Evolutionary conservation across 495 filamentous ascomycete genomes (phyloP), one percentile per base, ranked within the genome.

Genomic region (Penicillium waksmanii): DNA sequence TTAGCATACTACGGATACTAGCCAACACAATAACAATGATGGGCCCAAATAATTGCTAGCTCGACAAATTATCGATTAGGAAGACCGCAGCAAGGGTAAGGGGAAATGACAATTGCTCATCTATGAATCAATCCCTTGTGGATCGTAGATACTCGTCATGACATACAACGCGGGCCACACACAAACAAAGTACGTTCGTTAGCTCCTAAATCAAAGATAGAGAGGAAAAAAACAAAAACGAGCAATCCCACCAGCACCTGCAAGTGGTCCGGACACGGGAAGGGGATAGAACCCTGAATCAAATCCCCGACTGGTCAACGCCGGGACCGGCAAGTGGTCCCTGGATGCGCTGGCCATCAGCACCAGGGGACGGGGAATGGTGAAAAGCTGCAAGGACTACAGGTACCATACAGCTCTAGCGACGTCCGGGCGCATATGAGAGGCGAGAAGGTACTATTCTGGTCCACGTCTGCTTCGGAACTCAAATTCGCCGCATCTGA

Each of bases 401-500:
- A 64, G 48, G 49, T 61, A 64, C 57, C 57, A 67, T 66, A 62
- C 56, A 63, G 49, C 65, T 63, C 67, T 61, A 63, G 62, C 57
- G 49, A 53, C 49, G 49, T 48, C 57, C 43, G 18, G 25, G 25
- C 55, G 36, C 55, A 64, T 56, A 49, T 44, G 42, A 44, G 46
- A 48, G 46, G 21, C 46, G 23, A 48, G 34, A 56, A 33, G 18
- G 35, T 53, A 43, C 58, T 67, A 67, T 61, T 67, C 49, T 53
- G 42, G 55, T 49, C 47, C 42, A 17, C 42, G 9, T 44, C 42
- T 44, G 7, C 42, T 53, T 53, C 56, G 36, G 60, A 70, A 68
- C 55, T 70, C 62, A 68, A 70, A 59, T 63, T 63, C 33, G 60
- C 66, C 63, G 66, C 68, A 68, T 64, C 60, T 71, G 68, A 71